phyloP scores from a whole-genome alignment of 148 eudicot genomes.

The Rhododendron simsii region DNA sequence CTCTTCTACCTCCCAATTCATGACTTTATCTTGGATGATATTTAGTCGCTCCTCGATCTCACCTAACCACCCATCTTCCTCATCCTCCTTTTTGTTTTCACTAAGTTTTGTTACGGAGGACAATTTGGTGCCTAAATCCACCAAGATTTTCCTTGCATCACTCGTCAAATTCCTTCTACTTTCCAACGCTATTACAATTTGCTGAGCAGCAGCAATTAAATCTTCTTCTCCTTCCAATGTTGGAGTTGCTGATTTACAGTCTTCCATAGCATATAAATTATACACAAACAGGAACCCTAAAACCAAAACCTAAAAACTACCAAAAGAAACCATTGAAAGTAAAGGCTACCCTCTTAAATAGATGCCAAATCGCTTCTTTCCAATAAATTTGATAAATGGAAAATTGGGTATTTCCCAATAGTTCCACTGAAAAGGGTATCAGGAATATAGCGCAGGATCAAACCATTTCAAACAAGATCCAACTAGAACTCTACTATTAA shows the following conservation, averaged over 20 bases:
- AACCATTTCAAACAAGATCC: conserved; percentile 7
- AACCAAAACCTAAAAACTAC: conserved; percentile 13
- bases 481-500: background rate
- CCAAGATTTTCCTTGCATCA: conserved; percentile 58
- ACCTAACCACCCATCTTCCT: conserved; percentile 25
- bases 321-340: background rate
- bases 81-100: conserved; percentile 25
- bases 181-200: conserved; percentile 56
- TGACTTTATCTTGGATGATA: conserved; percentile 46
- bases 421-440: background rate
- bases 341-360: background rate
- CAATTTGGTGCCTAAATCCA: conserved; percentile 52
- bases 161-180: conserved; percentile 46
- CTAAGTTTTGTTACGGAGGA: conserved; percentile 24
- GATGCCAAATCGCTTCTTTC: background rate
- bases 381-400: background rate
- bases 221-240: conserved; percentile 51
- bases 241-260: conserved; percentile 28
- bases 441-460: background rate
- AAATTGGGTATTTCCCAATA: conserved; percentile 7
- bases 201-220: conserved; percentile 60
- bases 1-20: conserved; percentile 55
- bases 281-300: background rate
- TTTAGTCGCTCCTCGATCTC: conserved; percentile 48
- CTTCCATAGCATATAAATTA: conserved; percentile 39